Percentiles rank a stretch among this genome's conserved stretches.
Evolutionary conservation across 345 rosid species (phyloP).

Genomic region (Cardiospermum halicacabum): DNA sequence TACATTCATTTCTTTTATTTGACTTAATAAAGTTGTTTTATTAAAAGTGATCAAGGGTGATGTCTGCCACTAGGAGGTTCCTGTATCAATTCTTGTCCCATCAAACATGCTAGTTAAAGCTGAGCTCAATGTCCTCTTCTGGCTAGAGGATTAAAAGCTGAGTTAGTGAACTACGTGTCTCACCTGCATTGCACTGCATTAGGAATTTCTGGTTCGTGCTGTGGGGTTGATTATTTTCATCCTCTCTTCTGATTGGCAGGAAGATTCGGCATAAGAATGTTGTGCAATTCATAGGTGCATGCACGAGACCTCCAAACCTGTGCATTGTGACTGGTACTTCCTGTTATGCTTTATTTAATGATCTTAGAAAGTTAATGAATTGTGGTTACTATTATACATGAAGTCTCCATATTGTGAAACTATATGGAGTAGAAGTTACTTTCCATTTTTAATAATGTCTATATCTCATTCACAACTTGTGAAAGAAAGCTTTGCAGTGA

Average conservation of each 20-base stretch:
- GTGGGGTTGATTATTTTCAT: slow-evolving; percentile 12
- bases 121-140: not conserved
- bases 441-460: slow-evolving; percentile 14
- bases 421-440: slow-evolving; percentile 16
- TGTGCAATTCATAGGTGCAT: slow-evolving; percentile 93
- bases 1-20: not conserved
- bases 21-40: not conserved
- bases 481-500: slow-evolving; percentile 9
- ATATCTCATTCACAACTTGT: slow-evolving; percentile 12
- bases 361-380: not conserved
- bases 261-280: slow-evolving; percentile 92
- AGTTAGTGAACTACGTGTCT: not conserved
- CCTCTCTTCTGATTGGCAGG: slow-evolving; percentile 38
- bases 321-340: slow-evolving; percentile 90
- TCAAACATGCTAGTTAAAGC: not conserved
- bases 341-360: slow-evolving; percentile 6
- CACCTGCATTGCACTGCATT: not conserved
- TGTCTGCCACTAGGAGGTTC: too few relatives aligned
- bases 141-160: not conserved
- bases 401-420: slow-evolving; percentile 12
- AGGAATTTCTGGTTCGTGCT: not conserved
- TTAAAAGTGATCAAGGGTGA: not conserved
- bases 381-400: not conserved
- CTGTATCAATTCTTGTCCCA: not conserved
- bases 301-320: slow-evolving; percentile 74